Percentiles rank a stretch among this genome's conserved stretches.
These are phyloP conservation scores for Boletus vinaceobasis DNA, from an alignment of 768 basidiomycete species.

Conservation along the genomic window DNA sequence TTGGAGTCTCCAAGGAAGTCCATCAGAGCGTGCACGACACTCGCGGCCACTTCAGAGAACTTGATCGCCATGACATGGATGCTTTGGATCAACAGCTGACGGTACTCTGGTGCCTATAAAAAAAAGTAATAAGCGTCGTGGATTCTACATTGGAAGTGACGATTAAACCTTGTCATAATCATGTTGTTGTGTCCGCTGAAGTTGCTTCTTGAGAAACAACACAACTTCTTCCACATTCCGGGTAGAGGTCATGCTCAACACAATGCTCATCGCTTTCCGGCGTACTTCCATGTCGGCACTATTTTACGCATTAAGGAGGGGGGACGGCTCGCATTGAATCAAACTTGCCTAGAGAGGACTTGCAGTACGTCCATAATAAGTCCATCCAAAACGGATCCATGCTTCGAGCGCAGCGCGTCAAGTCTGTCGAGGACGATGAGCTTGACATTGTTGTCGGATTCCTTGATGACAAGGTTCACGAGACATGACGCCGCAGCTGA, in stretches of 20 bases:
- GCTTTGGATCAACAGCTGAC: slow-evolving; percentile 93
- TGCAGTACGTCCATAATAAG: slow-evolving; percentile 96
- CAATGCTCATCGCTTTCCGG: slow-evolving; percentile 85
- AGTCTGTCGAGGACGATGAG: slow-evolving; percentile 93
- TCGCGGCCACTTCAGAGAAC: slow-evolving; percentile 95
- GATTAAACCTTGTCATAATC: slow-evolving; percentile 82
- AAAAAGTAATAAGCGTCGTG: background rate
- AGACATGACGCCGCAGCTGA: slow-evolving; percentile 86
- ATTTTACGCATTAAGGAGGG: background rate
- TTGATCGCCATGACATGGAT: slow-evolving; percentile 96
- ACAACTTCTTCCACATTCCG: slow-evolving; percentile 97
- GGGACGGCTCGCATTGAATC: background rate
- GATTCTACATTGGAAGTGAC: background rate
- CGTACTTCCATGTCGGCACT: slow-evolving; percentile 97
- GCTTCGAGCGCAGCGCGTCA: slow-evolving; percentile 74
- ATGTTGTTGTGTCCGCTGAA: slow-evolving; percentile 88
- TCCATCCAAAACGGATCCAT: slow-evolving; percentile 84
- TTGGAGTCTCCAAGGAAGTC: slow-evolving; percentile 93
- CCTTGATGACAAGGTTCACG: slow-evolving; percentile 87
- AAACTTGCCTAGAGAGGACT: slow-evolving; percentile 69
- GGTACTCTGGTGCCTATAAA: slow-evolving; percentile 82
- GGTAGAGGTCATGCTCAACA: slow-evolving; percentile 88
- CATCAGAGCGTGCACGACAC: slow-evolving; percentile 90
- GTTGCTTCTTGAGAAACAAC: slow-evolving; percentile 93
- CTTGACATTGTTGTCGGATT: slow-evolving; percentile 99